Conservation (phyloP, 176 grass and related monocot species). For the Otatea glauca region DNA sequence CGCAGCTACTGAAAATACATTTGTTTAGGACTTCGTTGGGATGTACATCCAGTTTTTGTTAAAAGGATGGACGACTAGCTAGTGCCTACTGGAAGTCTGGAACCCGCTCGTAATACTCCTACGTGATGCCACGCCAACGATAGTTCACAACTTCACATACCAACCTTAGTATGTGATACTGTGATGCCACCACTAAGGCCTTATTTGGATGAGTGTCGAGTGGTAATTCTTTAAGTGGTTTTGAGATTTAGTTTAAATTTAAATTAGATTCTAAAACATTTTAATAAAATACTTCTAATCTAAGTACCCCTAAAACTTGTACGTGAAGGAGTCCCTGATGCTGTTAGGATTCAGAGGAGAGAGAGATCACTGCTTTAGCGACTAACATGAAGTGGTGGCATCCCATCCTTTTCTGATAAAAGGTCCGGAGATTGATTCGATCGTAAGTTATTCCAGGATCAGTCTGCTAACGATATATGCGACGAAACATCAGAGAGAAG, state of each 20-base stretch:
- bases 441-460: background rate
- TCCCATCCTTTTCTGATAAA: background rate
- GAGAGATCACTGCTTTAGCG: background rate
- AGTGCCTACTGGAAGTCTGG: background rate
- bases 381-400: background rate
- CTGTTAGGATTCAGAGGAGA: background rate
- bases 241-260: too few relatives aligned
- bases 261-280: too few relatives aligned
- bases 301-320: background rate
- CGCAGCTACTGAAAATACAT: background rate
- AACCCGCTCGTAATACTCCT: background rate
- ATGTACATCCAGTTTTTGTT: background rate
- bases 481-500: background rate
- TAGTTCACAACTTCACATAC: background rate
- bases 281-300: too few relatives aligned
- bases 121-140: background rate
- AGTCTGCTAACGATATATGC: background rate
- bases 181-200: background rate
- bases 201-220: too few relatives aligned
- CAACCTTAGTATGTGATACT: background rate
- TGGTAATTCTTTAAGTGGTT: too few relatives aligned
- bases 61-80: background rate
- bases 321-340: background rate
- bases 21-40: background rate
- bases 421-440: background rate